A percentile compares a stretch with the other conserved stretches of the same genome.
These are phyloP conservation scores for Trypanosoma lewisi DNA, from an alignment of 208 protist genomes.

Conservation along the genomic window DNA sequence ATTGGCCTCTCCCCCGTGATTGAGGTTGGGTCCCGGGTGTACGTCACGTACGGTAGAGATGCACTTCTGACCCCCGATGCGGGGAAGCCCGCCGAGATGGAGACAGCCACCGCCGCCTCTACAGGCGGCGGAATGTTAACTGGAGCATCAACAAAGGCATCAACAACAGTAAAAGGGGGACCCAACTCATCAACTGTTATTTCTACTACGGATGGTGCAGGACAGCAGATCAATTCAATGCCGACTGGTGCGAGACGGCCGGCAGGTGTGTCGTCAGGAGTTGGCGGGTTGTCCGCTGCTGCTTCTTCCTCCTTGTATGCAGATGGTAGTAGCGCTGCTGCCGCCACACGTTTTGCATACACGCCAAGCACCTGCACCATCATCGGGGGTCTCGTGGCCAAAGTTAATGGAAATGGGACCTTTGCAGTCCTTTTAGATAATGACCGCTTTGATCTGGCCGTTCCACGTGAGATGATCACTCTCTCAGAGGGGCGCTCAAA, in stretches of 20 bases:
- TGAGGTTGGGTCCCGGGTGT: slow-evolving; percentile 76
- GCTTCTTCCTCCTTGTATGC: background rate
- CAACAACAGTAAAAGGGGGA: no score
- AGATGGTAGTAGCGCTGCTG: background rate
- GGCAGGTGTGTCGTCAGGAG: background rate
- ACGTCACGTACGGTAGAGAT: slow-evolving; percentile 55
- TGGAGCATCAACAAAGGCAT: no score
- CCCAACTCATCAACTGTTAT: no score
- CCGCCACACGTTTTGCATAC: background rate
- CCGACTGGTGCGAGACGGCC: no score
- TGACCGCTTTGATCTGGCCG: slow-evolving; percentile 75
- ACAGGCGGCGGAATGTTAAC: background rate
- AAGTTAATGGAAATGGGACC: slow-evolving; percentile 80
- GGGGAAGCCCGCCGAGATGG: background rate
- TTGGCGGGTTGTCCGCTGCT: background rate
- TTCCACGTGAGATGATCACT: slow-evolving; percentile 61
- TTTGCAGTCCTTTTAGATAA: slow-evolving; percentile 80
- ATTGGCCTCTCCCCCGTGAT: slow-evolving; percentile 68
- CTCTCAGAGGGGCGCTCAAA: slow-evolving; percentile 58
- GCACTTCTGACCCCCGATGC: background rate
- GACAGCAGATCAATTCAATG: no score
- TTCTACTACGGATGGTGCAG: no score
- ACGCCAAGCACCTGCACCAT: slow-evolving; percentile 27
- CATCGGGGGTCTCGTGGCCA: slow-evolving; percentile 67
- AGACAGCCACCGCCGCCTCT: background rate